phyloP scores from a whole-genome alignment of 208 protist genomes.

The Trypanosoma conorhini region DNA sequence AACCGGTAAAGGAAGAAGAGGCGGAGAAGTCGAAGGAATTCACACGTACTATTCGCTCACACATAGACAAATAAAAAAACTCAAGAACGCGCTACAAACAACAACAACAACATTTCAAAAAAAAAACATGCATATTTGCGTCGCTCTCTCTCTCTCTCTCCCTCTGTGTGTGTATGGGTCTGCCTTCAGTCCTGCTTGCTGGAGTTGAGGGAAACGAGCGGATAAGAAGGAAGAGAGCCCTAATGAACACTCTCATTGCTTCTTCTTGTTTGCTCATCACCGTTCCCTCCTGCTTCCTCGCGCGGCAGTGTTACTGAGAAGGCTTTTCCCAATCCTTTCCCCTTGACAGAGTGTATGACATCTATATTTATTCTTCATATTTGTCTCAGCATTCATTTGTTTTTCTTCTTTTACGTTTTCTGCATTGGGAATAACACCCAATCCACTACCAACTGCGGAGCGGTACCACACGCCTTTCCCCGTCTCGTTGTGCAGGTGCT shows the following conservation, averaged over 20 bases:
- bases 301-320: neutral
- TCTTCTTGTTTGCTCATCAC: neutral
- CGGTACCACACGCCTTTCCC: too few relatives aligned
- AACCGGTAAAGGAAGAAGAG: neutral
- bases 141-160: too few relatives aligned
- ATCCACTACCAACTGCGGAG: too few relatives aligned
- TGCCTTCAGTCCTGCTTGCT: neutral
- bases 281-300: neutral
- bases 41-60: neutral
- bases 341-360: neutral
- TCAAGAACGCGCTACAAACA: neutral
- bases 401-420: slow-evolving; percentile 20
- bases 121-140: too few relatives aligned
- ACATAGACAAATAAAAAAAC: neutral
- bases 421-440: too few relatives aligned
- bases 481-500: slow-evolving; percentile 12
- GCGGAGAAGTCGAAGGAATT: slow-evolving; percentile 4
- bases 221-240: neutral
- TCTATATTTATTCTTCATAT: slow-evolving; percentile 1
- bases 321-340: neutral
- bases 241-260: neutral
- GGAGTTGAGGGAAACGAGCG: neutral
- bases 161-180: neutral
- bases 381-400: neutral
- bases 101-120: neutral